Evolutionary conservation across 257 asterid genomes (phyloP).

Genomic region (Vinca minor): DNA sequence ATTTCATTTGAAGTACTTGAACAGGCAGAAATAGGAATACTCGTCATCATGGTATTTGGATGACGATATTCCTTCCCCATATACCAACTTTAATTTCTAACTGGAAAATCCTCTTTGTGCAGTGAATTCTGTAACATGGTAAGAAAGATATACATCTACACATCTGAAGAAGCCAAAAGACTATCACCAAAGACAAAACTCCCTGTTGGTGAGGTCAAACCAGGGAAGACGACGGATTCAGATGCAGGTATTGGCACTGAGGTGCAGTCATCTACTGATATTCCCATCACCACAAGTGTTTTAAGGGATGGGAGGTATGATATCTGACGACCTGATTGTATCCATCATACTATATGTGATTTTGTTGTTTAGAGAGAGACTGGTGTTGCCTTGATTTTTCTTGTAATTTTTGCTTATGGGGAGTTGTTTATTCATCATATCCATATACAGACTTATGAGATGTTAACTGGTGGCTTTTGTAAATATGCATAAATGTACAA

Average conservation of each 20-base stretch:
- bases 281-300: conserved; percentile 11
- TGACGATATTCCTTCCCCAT: neutral
- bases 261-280: conserved; percentile 55
- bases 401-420: conserved; percentile 8
- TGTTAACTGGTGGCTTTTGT: conserved; percentile 19
- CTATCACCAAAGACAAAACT: conserved; percentile 80
- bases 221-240: conserved; percentile 31
- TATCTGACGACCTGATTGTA: conserved; percentile 18
- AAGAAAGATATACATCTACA: conserved; percentile 70
- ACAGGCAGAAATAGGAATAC: neutral
- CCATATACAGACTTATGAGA: conserved; percentile 1
- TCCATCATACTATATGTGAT: conserved; percentile 25
- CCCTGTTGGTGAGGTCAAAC: conserved; percentile 39
- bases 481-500: conserved; percentile 12
- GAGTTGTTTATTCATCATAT: conserved; percentile 12
- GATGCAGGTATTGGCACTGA: conserved; percentile 49
- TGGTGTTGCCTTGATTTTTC: conserved; percentile 9
- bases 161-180: conserved; percentile 75
- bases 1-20: too few relatives aligned
- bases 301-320: conserved; percentile 20
- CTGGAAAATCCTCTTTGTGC: neutral
- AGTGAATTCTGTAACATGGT: conserved; percentile 96
- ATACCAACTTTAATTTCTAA: neutral
- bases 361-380: conserved; percentile 20
- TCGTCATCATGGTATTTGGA: neutral